Percentiles rank a stretch among this genome's conserved stretches.
phyloP scores from a whole-genome alignment of 2,329 filamentous ascomycete species.

The Arthrobotrys megalospora region DNA sequence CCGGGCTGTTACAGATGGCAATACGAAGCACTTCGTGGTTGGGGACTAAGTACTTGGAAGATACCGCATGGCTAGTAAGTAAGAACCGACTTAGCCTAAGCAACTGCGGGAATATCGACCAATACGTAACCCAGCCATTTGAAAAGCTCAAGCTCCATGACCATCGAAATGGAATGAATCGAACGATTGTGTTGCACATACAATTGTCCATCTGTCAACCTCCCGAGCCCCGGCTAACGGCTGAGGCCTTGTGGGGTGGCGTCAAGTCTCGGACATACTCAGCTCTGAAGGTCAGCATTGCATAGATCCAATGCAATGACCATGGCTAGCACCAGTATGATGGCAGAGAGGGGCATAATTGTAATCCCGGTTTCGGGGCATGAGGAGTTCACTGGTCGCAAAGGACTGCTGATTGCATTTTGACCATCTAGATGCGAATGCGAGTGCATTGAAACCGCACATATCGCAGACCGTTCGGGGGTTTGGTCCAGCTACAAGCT shows the following conservation, averaged over 20 bases:
- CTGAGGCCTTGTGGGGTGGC: constrained; percentile 1
- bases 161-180: no score
- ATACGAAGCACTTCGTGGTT: no score
- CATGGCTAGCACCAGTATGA: neutral
- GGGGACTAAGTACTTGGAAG: no score
- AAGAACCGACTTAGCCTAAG: no score
- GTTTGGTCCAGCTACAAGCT: neutral
- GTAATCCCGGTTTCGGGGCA: constrained; percentile 1
- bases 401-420: neutral
- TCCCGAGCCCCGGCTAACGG: constrained; percentile 9
- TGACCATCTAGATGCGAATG: neutral
- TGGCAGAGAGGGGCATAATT: neutral
- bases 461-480: neutral
- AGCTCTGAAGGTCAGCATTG: constrained; percentile 6
- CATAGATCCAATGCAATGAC: neutral
- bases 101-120: no score
- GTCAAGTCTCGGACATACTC: neutral
- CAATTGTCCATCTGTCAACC: neutral
- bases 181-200: no score
- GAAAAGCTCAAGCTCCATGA: no score
- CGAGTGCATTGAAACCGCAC: neutral
- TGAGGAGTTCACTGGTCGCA: neutral
- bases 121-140: no score
- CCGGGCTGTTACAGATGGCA: no score
- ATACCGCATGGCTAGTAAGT: no score